Evolutionary conservation across 2,329 filamentous ascomycete genomes (phyloP), one percentile per base, ranked within the genome.

Genomic region (Beauveria sp.): DNA sequence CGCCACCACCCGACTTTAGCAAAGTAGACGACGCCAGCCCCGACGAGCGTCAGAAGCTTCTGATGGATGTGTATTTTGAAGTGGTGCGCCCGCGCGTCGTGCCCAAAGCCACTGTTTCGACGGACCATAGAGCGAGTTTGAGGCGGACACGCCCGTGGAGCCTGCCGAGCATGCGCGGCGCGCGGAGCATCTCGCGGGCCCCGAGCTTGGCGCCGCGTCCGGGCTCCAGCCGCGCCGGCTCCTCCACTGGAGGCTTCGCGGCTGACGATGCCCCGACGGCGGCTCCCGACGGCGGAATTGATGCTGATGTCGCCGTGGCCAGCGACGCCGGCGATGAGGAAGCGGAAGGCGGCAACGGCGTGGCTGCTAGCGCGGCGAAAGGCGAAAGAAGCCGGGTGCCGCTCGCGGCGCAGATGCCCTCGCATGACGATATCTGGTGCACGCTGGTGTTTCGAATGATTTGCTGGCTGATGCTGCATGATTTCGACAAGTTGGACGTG

Each of bases 401-500:
- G 12, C 64, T 73, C 43, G 66, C 67, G 9, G 59, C 66, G 2
- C 62, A 69, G 55, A 59, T 63, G 5, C 69, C 68, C 14, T 68
- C 68, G n/a, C 69, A 73, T 48, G 73, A 76, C 48, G 73, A 77
- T 8, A 76, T 83, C n/a, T 84, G 81, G 81, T 80, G 79, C 64
- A 79, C 77, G 8, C 70, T 84, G 20, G 74, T 84, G 4, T 81
- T 84, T 63, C 72, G 81, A 28, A 84, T 84, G 82, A 73, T 84
- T 26, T 84, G 81, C 67, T 84, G 81, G 83, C 69, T 84, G 57
- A 74, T 80, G 70, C 69, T 84, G 63, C 81, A 85, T 65, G 80
- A 84, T 65, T 84, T 84, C 57, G 73, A 82, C 67, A 80, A 79
- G 66, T 73, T 77, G 62, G 82, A 84, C 60, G 72, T 79, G 10